These are phyloP conservation scores for Prototheca stagnorum DNA, from an alignment of 163 green algal genomes.

Conservation along the genomic window DNA sequence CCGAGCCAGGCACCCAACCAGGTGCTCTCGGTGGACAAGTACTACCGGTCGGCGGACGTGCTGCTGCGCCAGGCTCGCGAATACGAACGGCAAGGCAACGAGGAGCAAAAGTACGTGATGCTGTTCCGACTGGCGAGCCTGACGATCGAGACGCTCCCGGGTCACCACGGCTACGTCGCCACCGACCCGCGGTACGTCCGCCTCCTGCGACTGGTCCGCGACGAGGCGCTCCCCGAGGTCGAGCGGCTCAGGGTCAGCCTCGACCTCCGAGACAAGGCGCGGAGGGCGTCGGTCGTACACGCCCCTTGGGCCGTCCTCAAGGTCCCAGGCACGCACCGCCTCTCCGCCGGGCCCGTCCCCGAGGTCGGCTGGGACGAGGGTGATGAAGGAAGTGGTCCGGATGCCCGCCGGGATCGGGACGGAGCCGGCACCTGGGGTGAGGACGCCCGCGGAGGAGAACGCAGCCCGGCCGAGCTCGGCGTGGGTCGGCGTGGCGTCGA, in stretches of 20 bases:
- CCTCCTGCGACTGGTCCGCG: neutral
- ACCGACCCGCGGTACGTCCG: constrained; percentile 16
- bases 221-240: constrained; percentile 28
- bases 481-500: too few relatives aligned
- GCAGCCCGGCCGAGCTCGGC: too few relatives aligned
- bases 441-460: too few relatives aligned
- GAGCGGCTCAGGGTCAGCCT: constrained; percentile 44
- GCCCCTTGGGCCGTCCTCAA: constrained; percentile 10
- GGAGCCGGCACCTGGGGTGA: too few relatives aligned
- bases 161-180: constrained; percentile 34
- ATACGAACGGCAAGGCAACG: constrained; percentile 36
- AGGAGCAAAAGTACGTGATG: constrained; percentile 68
- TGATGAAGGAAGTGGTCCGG: too few relatives aligned
- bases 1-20: constrained; percentile 26
- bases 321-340: constrained; percentile 22
- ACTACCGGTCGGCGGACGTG: constrained; percentile 39
- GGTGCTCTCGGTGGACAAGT: constrained; percentile 33
- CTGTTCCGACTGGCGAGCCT: constrained; percentile 57
- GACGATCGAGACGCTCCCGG: constrained; percentile 59
- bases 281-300: too few relatives aligned
- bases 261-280: constrained; percentile 8
- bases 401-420: too few relatives aligned
- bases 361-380: constrained; percentile 21
- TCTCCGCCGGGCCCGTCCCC: constrained; percentile 38
- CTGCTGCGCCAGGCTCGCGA: constrained; percentile 37